A percentile compares a stretch with the other conserved stretches of the same genome.
phyloP scores from a whole-genome alignment of 2,329 filamentous ascomycete species.

The Hypoxylon sp. region DNA sequence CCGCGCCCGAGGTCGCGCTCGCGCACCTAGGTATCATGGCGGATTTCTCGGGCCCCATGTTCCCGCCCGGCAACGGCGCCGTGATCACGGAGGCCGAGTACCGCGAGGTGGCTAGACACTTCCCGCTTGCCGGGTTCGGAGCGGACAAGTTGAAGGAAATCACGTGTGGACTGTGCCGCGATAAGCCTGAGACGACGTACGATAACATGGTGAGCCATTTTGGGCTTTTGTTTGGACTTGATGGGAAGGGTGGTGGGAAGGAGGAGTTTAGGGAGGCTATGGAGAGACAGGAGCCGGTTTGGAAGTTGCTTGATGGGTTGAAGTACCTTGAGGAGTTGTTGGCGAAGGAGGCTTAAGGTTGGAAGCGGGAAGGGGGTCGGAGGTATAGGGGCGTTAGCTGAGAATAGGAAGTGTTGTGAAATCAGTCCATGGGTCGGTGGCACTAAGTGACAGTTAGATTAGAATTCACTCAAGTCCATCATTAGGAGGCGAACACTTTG shows the following conservation, averaged over 20 bases:
- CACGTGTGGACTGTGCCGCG: slow-evolving; percentile 44
- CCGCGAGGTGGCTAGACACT: slow-evolving; percentile 37
- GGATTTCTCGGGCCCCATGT: slow-evolving; percentile 44
- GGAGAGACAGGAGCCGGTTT: background rate
- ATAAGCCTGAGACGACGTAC: slow-evolving; percentile 44
- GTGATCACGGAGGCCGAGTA: slow-evolving; percentile 45
- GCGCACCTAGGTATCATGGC: slow-evolving; percentile 40
- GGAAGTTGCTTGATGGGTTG: slow-evolving; percentile 20
- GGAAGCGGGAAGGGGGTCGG: background rate
- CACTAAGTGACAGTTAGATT: no score
- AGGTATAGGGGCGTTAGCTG: background rate
- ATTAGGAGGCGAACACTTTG: background rate
- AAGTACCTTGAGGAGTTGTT: slow-evolving; percentile 21
- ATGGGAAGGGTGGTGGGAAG: slow-evolving; percentile 39
- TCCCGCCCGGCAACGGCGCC: slow-evolving; percentile 35
- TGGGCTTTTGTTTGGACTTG: slow-evolving; percentile 40
- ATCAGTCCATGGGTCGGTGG: no score
- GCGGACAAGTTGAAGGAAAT: slow-evolving; percentile 26
- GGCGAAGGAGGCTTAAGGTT: slow-evolving; percentile 9
- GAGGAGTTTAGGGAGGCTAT: slow-evolving; percentile 37
- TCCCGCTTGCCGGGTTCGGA: slow-evolving; percentile 40
- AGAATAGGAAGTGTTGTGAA: no score
- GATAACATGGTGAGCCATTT: slow-evolving; percentile 45
- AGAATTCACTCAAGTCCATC: no score
- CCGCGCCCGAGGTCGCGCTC: slow-evolving; percentile 39